Percentiles rank a stretch among this genome's conserved stretches.
Evolutionary conservation across 176 grass and related monocot species (phyloP).

Genomic region (Bonia amplexicaulis): DNA sequence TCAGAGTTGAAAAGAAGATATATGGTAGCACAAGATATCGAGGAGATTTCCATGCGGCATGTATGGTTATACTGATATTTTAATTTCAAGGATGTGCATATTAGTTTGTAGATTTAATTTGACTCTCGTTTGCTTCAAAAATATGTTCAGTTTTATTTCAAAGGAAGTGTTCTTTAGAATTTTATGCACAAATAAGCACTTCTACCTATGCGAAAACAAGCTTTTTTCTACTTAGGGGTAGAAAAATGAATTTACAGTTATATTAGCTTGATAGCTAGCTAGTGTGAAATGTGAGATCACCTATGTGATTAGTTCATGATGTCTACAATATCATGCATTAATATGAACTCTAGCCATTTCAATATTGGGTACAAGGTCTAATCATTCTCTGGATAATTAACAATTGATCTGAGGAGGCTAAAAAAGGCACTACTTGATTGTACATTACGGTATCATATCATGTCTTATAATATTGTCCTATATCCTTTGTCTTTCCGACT

Average conservation of each 20-base stretch:
- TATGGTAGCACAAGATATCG: not conserved
- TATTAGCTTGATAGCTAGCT: not conserved
- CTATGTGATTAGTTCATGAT: not conserved
- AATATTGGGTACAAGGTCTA: not conserved
- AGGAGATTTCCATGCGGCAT: not conserved
- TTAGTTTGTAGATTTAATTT: not conserved
- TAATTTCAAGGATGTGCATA: not conserved
- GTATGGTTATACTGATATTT: not conserved
- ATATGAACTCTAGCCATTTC: not conserved
- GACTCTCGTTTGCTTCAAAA: not conserved
- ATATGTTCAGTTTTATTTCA: not conserved
- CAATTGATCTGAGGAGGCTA: not conserved
- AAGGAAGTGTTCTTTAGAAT: not conserved
- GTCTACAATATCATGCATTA: not conserved
- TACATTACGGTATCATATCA: not conserved
- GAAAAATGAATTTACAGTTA: not conserved
- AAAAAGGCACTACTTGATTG: not conserved
- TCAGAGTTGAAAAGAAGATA: not conserved
- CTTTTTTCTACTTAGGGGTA: not conserved
- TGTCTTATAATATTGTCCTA: not conserved
- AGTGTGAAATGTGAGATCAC: not conserved
- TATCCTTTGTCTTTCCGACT: not conserved
- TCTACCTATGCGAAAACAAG: not conserved
- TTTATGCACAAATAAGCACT: not conserved
- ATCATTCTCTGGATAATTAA: not conserved